A percentile compares a stretch with the other conserved stretches of the same genome.
phyloP scores from a whole-genome alignment of 2,329 filamentous ascomycete species.

The Epichloe gansuensis region DNA sequence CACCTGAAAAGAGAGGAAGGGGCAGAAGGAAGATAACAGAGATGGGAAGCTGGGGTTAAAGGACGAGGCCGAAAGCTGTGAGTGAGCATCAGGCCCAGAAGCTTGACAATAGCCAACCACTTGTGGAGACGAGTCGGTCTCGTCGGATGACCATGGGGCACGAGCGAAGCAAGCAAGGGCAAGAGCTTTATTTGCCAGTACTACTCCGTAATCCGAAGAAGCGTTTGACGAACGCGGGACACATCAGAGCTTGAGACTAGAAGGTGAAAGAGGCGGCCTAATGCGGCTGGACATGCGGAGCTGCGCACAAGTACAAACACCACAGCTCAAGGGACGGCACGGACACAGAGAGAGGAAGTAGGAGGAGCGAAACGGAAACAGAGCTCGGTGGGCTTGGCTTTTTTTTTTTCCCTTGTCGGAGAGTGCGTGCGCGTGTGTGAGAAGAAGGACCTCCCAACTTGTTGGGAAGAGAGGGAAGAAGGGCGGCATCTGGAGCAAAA shows the following conservation, averaged over 20 bases:
- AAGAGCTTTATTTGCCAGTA: not conserved
- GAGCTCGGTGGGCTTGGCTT: not conserved
- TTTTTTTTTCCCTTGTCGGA: not conserved
- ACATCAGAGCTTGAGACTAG: not conserved
- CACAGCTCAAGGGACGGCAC: conserved; percentile 5
- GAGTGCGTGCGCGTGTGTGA: not conserved
- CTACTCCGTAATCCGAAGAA: not conserved
- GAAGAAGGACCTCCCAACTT: conserved; percentile 1
- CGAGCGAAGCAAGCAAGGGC: not conserved
- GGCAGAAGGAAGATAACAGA: not conserved
- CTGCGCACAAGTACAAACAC: conserved; percentile 3
- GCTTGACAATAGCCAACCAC: conserved; percentile 2
- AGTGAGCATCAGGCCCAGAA: not conserved
- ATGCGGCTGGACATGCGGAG: conserved; percentile 1
- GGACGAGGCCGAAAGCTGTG: not conserved
- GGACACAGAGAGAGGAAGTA: not conserved
- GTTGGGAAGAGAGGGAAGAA: not conserved
- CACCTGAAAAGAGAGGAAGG: not conserved
- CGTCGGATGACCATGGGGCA: conserved; percentile 5
- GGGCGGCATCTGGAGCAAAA: not conserved
- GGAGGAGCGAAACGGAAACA: not conserved
- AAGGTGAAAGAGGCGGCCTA: not conserved
- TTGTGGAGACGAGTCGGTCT: conserved; percentile 5
- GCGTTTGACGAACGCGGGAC: not conserved
- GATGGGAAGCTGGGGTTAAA: not conserved